Evolutionary conservation across 2,329 filamentous ascomycete species (phyloP), one percentile per base, ranked within the genome.

Genomic region (Didymella glomerata): DNA sequence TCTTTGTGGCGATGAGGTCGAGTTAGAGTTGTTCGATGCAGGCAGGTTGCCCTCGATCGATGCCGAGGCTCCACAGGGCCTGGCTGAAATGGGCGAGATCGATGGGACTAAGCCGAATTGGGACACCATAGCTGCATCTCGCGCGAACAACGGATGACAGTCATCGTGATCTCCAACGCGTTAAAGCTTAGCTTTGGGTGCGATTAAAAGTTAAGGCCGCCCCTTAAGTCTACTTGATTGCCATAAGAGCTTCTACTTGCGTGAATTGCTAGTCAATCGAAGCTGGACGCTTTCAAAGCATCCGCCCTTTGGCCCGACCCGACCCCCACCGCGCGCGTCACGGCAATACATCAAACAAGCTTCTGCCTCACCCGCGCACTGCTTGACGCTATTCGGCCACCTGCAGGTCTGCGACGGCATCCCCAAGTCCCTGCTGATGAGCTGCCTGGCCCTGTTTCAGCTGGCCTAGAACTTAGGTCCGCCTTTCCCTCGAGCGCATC

Each of bases 371-470:
- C 56, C 56, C 50, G 56, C 50, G 14, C 20, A 22, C 46, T 46
- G 50, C 40, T 64, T 64, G 49, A 44, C 55, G 59, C 68, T 49
- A 71, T 68, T 67, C 66, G 62, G 57, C 58, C 49, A 62, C 57
- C 63, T 62, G 55, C 54, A 60, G 67, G 54, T 64, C 71, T 74
- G 72, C 72, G 71, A 74, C 72, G 68, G 48, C 40, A 51, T 62
- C 36, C 60, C 45, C 60, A 54, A 51, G 55, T 36, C 62, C 63
- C 68, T 65, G 68, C 56, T 49, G 18, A 58, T 58, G 58, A 49
- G 41, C 58, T 56, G 54, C 66, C 70, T 64, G 68, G 68, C 66
- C 62, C 63, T 58, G 73, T 75, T 75, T 74, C 71, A 74, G 57
- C 65, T 58, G 61, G 61, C 48, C 60, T 63, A 66, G 60, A 65